phyloP scores from a whole-genome alignment of 164 flowering plant species.

The Stephania yunnanensis region DNA sequence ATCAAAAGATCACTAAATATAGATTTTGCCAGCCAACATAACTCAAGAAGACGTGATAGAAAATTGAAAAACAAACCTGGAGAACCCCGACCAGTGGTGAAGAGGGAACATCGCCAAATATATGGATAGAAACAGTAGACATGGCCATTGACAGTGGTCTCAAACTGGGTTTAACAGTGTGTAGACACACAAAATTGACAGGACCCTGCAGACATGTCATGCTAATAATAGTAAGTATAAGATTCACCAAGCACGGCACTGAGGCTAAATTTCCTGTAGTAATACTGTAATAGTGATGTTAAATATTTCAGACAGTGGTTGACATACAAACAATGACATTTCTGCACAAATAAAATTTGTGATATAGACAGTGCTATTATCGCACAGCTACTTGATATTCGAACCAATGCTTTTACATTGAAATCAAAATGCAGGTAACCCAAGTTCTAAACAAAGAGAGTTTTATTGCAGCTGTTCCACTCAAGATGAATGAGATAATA shows the following conservation, averaged over 20 bases:
- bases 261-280: background rate
- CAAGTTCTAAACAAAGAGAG: background rate
- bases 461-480: background rate
- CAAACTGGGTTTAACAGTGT: slow-evolving; percentile 71
- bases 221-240: background rate
- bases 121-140: slow-evolving; percentile 72
- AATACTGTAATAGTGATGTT: background rate
- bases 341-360: background rate
- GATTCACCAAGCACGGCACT: background rate
- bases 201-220: slow-evolving; percentile 55
- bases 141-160: slow-evolving; percentile 83
- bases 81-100: slow-evolving; percentile 82
- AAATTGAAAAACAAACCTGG: slow-evolving; percentile 47
- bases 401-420: background rate
- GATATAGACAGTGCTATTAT: background rate
- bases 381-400: background rate
- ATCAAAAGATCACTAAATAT: background rate
- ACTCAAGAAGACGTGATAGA: background rate
- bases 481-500: background rate
- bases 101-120: slow-evolving; percentile 91
- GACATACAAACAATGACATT: background rate
- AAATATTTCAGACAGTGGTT: background rate
- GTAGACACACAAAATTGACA: slow-evolving; percentile 71
- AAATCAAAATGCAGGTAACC: background rate
- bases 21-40: background rate